Conservation (phyloP, 2,329 filamentous ascomycete species). For the Podosphaera xanthii region DNA sequence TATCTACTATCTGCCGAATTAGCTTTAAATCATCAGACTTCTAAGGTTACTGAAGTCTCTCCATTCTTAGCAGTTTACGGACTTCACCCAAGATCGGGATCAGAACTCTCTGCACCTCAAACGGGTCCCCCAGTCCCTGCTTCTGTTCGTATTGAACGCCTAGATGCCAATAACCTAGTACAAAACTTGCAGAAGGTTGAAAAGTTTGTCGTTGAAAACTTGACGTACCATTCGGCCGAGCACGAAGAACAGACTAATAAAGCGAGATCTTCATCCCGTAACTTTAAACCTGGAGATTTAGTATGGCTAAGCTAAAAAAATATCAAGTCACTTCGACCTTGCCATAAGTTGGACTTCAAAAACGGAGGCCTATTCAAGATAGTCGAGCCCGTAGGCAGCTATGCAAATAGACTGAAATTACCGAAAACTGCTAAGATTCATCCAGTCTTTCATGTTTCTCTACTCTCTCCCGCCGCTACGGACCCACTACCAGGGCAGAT, state of each 20-base stretch:
- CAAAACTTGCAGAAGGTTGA: background rate
- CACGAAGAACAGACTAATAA: background rate
- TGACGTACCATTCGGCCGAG: background rate
- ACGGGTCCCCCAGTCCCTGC: background rate
- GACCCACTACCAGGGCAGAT: background rate
- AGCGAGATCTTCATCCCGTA: background rate
- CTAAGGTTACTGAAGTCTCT: background rate
- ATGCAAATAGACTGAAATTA: background rate
- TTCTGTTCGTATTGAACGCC: background rate
- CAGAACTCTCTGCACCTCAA: background rate
- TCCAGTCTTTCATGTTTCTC: constrained; percentile 1
- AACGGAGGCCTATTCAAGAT: constrained; percentile 1
- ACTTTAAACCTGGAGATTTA: background rate
- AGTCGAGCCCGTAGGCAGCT: background rate
- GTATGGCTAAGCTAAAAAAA: constrained; percentile 1
- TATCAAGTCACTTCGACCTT: background rate
- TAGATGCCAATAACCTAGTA: background rate
- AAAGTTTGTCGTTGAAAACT: background rate
- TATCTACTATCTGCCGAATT: background rate
- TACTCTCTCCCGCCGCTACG: background rate
- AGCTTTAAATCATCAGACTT: background rate
- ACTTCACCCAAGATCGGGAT: background rate
- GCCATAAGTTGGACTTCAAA: background rate
- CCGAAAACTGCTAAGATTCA: background rate
- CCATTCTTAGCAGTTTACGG: background rate